Evolutionary conservation across 495 filamentous ascomycete genomes (phyloP).

Genomic region (Lophium mytilinum): DNA sequence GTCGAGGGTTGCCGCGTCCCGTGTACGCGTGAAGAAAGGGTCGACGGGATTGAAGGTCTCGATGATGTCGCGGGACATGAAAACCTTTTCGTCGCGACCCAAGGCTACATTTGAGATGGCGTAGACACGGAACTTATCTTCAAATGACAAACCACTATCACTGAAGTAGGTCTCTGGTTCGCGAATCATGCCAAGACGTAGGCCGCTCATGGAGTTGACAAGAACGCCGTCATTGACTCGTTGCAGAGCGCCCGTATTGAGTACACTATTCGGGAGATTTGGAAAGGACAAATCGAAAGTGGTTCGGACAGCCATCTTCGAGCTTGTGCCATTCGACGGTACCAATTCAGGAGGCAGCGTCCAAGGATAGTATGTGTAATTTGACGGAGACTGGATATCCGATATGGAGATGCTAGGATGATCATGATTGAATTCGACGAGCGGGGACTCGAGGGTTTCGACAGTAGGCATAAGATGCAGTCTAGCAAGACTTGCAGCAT

Average conservation of each 20-base stretch:
- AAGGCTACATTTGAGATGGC: slow-evolving; percentile 72
- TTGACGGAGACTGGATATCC: slow-evolving; percentile 56
- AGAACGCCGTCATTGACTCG: slow-evolving; percentile 57
- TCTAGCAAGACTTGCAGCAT: slow-evolving; percentile 78
- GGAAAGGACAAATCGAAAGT: slow-evolving; percentile 81
- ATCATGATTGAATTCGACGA: slow-evolving; percentile 43
- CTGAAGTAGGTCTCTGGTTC: slow-evolving; percentile 35
- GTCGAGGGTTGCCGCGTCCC: slow-evolving; percentile 65
- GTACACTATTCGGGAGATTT: slow-evolving; percentile 47
- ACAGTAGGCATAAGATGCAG: slow-evolving; percentile 65
- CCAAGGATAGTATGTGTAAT: slow-evolving; percentile 89
- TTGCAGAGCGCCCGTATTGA: slow-evolving; percentile 38
- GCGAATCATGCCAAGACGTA: slow-evolving; percentile 72
- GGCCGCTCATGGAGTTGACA: slow-evolving; percentile 67
- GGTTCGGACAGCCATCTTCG: slow-evolving; percentile 50
- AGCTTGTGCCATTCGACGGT: slow-evolving; percentile 64
- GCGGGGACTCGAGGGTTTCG: slow-evolving; percentile 44
- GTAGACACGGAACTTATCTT: slow-evolving; percentile 31
- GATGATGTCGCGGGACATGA: slow-evolving; percentile 67
- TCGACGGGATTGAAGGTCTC: slow-evolving; percentile 64
- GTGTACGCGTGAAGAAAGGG: slow-evolving; percentile 71
- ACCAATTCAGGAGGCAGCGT: slow-evolving; percentile 70
- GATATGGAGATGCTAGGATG: slow-evolving; percentile 49
- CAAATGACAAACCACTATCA: slow-evolving; percentile 2
- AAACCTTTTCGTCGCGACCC: slow-evolving; percentile 84